Percentiles rank a stretch among this genome's conserved stretches.
Conservation (phyloP, 2,329 filamentous ascomycete species). For the Stemphylium vesicarium region DNA sequence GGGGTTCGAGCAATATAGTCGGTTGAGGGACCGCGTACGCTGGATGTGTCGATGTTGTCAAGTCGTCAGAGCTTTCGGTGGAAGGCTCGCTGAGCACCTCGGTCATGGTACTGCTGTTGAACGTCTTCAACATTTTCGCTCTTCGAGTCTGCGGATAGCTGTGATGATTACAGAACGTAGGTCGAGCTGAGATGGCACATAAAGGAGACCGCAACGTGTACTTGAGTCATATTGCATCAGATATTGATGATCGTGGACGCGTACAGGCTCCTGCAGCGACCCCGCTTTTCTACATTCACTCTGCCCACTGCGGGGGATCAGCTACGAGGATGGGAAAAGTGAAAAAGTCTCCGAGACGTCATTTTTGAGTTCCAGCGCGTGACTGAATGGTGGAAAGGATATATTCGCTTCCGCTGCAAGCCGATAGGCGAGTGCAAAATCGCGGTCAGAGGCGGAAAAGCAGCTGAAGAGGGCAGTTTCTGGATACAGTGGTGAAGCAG, state of each 20-base stretch:
- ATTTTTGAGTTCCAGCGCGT: not conserved
- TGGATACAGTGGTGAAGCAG: not conserved
- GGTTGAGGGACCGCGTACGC: not conserved
- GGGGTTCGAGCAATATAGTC: not conserved
- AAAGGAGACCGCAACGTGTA: not conserved
- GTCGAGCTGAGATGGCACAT: not conserved
- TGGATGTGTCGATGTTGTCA: not conserved
- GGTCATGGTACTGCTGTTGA: conserved; percentile 5
- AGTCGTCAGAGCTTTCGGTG: not conserved
- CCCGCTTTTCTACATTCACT: conserved; percentile 14
- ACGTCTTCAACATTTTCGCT: conserved; percentile 5
- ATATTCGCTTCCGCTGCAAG: not conserved
- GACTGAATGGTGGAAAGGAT: not conserved
- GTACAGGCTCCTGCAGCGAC: conserved; percentile 4
- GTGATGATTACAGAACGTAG: not conserved
- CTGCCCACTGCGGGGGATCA: conserved; percentile 13
- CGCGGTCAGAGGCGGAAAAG: not conserved
- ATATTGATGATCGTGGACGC: conserved; percentile 1
- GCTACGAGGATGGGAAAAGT: conserved; percentile 6
- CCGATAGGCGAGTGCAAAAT: not conserved
- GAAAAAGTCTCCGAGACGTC: conserved; percentile 2
- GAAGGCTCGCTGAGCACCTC: not conserved
- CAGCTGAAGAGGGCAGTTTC: not conserved
- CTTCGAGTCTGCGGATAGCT: not conserved
- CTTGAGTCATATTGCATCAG: conserved; percentile 1